Evolutionary conservation across 1,139 yeast genomes (phyloP).

Genomic region (Geotrichum europaeum): DNA sequence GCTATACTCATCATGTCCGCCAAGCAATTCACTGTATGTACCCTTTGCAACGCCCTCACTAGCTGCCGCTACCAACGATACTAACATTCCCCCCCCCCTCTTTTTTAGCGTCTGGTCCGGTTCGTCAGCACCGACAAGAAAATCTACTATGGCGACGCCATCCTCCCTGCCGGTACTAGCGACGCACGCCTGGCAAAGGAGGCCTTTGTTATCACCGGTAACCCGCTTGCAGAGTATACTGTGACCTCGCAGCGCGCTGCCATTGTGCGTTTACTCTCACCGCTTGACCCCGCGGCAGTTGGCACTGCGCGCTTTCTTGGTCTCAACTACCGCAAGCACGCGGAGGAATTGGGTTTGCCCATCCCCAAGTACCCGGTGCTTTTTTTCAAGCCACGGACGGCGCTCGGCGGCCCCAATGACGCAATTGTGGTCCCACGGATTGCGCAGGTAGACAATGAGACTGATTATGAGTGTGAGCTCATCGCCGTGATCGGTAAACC

Average conservation of each 20-base stretch:
- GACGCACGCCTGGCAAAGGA: slow-evolving; percentile 34
- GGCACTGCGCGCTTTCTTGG: slow-evolving; percentile 37
- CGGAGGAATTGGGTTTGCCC: slow-evolving; percentile 26
- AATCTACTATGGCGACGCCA: slow-evolving; percentile 43
- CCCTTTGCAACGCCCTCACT: neutral
- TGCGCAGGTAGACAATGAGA: slow-evolving; percentile 39
- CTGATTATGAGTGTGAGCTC: slow-evolving; percentile 52
- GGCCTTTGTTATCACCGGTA: slow-evolving; percentile 35
- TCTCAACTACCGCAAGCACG: slow-evolving; percentile 33
- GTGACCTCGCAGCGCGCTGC: slow-evolving; percentile 8
- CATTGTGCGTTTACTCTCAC: slow-evolving; percentile 23
- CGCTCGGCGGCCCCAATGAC: slow-evolving; percentile 39
- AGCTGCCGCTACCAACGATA: neutral
- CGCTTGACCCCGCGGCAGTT: slow-evolving; percentile 21
- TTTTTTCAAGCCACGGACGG: slow-evolving; percentile 44
- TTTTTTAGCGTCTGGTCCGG: slow-evolving; percentile 11
- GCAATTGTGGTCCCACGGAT: slow-evolving; percentile 41
- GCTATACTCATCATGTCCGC: neutral
- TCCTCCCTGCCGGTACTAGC: slow-evolving; percentile 29
- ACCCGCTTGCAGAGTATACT: slow-evolving; percentile 9
- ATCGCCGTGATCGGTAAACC: slow-evolving; percentile 49
- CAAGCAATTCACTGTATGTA: neutral
- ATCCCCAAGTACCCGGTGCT: slow-evolving; percentile 45
- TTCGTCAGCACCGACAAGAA: slow-evolving; percentile 32
- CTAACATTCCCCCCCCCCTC: neutral